Percentiles rank a stretch among this genome's conserved stretches.
Evolutionary conservation across 768 basidiomycete species (phyloP).

Genomic region (Agrocybe praecox): DNA sequence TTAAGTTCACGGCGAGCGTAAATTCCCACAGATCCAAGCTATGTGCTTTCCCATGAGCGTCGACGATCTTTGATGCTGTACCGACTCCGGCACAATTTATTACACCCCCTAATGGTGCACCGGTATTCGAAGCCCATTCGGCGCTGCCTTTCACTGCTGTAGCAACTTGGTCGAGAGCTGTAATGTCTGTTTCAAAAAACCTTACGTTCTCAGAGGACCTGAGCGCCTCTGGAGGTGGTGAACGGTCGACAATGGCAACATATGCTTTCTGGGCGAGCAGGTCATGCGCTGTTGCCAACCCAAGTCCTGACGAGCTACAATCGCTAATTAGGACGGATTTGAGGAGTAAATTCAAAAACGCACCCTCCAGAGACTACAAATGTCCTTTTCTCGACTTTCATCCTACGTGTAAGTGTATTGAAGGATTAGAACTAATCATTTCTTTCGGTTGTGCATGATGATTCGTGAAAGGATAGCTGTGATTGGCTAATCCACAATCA

Average conservation of each 20-base stretch:
- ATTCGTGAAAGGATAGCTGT: conserved; percentile 13
- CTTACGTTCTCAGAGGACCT: conserved; percentile 29
- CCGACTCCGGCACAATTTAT: conserved; percentile 63
- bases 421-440: too few species aligned
- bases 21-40: conserved; percentile 54
- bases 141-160: conserved; percentile 39
- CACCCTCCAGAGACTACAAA: conserved; percentile 63
- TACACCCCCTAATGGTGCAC: conserved; percentile 55
- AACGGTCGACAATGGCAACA: conserved; percentile 55
- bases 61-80: conserved; percentile 46
- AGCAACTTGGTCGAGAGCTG: conserved; percentile 35
- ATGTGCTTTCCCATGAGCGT: conserved; percentile 47
- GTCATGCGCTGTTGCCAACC: conserved; percentile 50
- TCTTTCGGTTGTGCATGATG: not conserved
- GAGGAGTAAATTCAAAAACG: conserved; percentile 11
- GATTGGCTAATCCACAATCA: conserved; percentile 19
- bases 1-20: conserved; percentile 54
- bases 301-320: conserved; percentile 56
- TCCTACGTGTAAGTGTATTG: conserved; percentile 16
- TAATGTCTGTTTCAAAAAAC: conserved; percentile 45
- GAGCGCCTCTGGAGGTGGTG: conserved; percentile 32
- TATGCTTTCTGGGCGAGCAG: conserved; percentile 46
- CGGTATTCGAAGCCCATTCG: conserved; percentile 42
- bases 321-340: not conserved
- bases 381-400: conserved; percentile 55